Conservation (phyloP, 1,139 yeast genomes). For the Sugiyamaella castrensis region DNA sequence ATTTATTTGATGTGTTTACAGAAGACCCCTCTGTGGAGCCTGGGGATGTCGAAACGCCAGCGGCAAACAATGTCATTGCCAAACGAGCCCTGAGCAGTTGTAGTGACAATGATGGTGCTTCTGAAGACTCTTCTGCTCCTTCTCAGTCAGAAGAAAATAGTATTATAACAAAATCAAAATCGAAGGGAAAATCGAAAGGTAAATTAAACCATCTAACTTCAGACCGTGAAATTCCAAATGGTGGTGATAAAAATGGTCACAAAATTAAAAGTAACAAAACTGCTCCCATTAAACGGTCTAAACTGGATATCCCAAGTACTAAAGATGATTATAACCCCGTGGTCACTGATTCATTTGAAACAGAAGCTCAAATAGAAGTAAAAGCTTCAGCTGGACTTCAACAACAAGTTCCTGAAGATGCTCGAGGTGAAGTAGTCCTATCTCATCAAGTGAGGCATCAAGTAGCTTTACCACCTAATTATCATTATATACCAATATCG, state of each 20-base stretch:
- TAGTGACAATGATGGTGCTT: neutral
- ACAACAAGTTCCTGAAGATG: slow-evolving; percentile 37
- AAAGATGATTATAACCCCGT: slow-evolving; percentile 46
- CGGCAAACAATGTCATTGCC: neutral
- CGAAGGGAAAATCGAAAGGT: neutral
- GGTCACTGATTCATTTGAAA: slow-evolving; percentile 85
- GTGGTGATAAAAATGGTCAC: slow-evolving; percentile 1
- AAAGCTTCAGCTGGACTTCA: slow-evolving; percentile 68
- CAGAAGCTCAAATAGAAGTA: slow-evolving; percentile 87
- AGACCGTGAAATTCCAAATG: neutral
- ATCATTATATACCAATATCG: slow-evolving; percentile 81
- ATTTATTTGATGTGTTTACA: slow-evolving; percentile 19
- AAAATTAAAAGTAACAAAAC: neutral
- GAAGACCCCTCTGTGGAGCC: slow-evolving; percentile 11
- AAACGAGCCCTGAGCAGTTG: slow-evolving; percentile 4
- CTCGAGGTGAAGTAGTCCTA: slow-evolving; percentile 51
- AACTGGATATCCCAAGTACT: neutral
- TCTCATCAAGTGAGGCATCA: slow-evolving; percentile 96
- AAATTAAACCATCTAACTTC: too few relatives aligned
- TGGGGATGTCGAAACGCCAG: neutral
- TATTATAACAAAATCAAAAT: neutral
- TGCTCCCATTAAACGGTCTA: slow-evolving; percentile 6
- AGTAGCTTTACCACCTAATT: slow-evolving; percentile 92
- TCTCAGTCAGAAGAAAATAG: neutral
- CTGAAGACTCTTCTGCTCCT: neutral